Conservation (phyloP, 129 eudicot species). For the carrot (Daucus carota) region DH1_v3.0 NC_030389.2:27838501-27839000, state of each 20-base stretch:
- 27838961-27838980: slow-evolving; percentile 14
- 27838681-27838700: no score
- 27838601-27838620: no score
- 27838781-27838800: neutral
- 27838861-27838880: slow-evolving; percentile 43
- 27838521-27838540: no score
- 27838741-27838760: neutral
- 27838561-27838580: no score
- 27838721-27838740: neutral
- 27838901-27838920: slow-evolving; percentile 7
- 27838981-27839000: neutral
- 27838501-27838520: no score
- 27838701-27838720: neutral
- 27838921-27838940: neutral
- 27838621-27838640: no score
- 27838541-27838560: no score
- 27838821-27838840: slow-evolving; percentile 32
- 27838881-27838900: slow-evolving; percentile 32
- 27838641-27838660: no score
- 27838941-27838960: slow-evolving; percentile 14
- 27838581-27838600: no score
- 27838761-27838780: neutral
- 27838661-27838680: no score
- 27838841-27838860: slow-evolving; percentile 36
- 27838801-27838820: slow-evolving; percentile 32